Conservation (phyloP, 1,284 basidiomycete species). For the Marasmius fiardii region DNA sequence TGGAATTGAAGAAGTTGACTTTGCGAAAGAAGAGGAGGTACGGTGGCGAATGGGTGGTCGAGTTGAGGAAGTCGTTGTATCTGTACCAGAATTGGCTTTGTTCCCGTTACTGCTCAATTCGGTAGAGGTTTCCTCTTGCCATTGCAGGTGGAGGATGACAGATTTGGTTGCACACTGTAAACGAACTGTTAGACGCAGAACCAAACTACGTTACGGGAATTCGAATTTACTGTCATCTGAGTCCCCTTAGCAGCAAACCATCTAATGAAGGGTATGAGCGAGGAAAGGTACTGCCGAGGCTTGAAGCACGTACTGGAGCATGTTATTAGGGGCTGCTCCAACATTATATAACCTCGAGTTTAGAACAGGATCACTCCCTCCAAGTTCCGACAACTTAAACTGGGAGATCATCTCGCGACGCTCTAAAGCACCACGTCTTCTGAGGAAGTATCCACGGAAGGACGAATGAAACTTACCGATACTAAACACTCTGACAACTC, state of each 20-base stretch:
- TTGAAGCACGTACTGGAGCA: conserved; percentile 61
- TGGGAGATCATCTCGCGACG: conserved; percentile 88
- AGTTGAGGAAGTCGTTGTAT: conserved; percentile 8
- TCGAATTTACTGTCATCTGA: conserved; percentile 79
- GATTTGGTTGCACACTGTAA: conserved; percentile 84
- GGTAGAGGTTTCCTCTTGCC: conserved; percentile 66
- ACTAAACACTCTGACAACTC: conserved; percentile 86
- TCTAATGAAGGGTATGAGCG: conserved; percentile 28
- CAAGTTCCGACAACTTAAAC: conserved; percentile 82
- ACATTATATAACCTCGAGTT: conserved; percentile 69
- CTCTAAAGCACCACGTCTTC: conserved; percentile 32
- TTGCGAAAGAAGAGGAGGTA: conserved; percentile 40
- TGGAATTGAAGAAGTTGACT: conserved; percentile 45
- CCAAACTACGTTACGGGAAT: not conserved
- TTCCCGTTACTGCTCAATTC: conserved; percentile 10
- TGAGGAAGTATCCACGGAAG: not conserved
- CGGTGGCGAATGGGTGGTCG: conserved; percentile 31
- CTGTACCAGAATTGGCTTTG: conserved; percentile 17
- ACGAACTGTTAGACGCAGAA: too few relatives aligned
- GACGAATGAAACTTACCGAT: conserved; percentile 53
- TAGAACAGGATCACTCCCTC: conserved; percentile 61
- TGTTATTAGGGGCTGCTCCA: conserved; percentile 75
- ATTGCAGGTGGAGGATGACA: conserved; percentile 83
- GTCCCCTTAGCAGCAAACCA: conserved; percentile 91
- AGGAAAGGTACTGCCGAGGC: not conserved